phyloP scores from a whole-genome alignment of 1,139 yeast genomes.

The Scheffersomyces insectosa region DNA sequence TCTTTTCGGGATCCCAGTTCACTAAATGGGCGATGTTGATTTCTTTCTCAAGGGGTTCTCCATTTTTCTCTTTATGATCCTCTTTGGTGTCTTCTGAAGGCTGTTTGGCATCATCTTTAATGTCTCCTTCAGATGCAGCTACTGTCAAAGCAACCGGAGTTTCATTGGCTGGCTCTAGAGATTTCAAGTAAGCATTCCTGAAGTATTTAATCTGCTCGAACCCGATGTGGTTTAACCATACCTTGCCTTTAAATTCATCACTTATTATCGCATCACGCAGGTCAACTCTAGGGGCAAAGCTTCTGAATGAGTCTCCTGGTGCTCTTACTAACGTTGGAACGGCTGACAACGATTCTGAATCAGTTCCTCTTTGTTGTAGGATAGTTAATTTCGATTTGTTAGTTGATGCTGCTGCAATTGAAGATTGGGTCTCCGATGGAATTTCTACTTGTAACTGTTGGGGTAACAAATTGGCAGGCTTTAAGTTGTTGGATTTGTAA shows the following conservation, averaged over 20 bases:
- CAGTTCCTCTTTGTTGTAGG: slow-evolving; percentile 12
- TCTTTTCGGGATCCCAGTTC: slow-evolving; percentile 39
- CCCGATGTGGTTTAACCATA: slow-evolving; percentile 82
- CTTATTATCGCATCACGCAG: slow-evolving; percentile 69
- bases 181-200: slow-evolving; percentile 24
- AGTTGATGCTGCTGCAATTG: slow-evolving; percentile 2
- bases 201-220: slow-evolving; percentile 46
- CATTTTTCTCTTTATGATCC: slow-evolving; percentile 6
- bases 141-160: slow-evolving; percentile 3
- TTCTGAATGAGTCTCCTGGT: slow-evolving; percentile 50
- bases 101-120: slow-evolving; percentile 5
- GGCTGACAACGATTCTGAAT: slow-evolving; percentile 9
- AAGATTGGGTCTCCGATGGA: slow-evolving; percentile 1
- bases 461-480: slow-evolving; percentile 11
- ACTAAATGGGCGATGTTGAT: slow-evolving; percentile 36
- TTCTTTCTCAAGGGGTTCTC: slow-evolving; percentile 14
- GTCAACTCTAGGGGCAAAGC: slow-evolving; percentile 81
- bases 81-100: slow-evolving; percentile 9
- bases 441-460: slow-evolving; percentile 6
- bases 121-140: slow-evolving; percentile 8
- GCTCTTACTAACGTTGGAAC: slow-evolving; percentile 10
- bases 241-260: slow-evolving; percentile 59
- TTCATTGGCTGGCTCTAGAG: slow-evolving; percentile 1
- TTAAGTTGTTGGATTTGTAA: slow-evolving; percentile 34
- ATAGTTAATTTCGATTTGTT: slow-evolving; percentile 13